phyloP scores from a whole-genome alignment of 202 grass and related monocot genomes.

The Alloteropsis angusta region DNA sequence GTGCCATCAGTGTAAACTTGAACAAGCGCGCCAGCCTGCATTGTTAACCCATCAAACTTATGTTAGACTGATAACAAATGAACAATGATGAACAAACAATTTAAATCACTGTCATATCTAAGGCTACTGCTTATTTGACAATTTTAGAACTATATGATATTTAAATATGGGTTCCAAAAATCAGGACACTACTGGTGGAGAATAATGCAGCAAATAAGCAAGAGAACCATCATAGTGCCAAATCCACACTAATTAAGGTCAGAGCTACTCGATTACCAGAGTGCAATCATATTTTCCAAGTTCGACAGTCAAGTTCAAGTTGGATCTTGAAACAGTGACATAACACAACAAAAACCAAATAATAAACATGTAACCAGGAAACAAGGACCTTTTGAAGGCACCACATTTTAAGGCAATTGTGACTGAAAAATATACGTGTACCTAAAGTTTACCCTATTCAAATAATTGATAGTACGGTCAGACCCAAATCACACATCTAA shows the following conservation, averaged over 20 bases:
- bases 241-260: not conserved
- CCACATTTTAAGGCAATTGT: not conserved
- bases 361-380: slow-evolving; percentile 1
- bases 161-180: not conserved
- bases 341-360: not conserved
- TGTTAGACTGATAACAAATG: not conserved
- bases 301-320: not conserved
- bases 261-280: not conserved
- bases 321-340: not conserved
- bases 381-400: not conserved
- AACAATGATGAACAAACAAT: not conserved
- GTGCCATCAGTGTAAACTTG: slow-evolving; percentile 97
- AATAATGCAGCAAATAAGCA: not conserved
- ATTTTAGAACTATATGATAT: not conserved
- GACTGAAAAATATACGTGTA: not conserved
- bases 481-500: not conserved
- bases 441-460: not conserved
- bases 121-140: not conserved
- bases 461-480: not conserved
- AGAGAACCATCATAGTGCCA: not conserved
- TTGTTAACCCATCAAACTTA: slow-evolving; percentile 24
- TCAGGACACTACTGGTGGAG: not conserved
- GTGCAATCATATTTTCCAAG: not conserved
- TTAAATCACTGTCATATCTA: not conserved
- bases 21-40: slow-evolving; percentile 83